Evolutionary conservation across 768 basidiomycete genomes (phyloP).

Genomic region (Amanita brunnescens): DNA sequence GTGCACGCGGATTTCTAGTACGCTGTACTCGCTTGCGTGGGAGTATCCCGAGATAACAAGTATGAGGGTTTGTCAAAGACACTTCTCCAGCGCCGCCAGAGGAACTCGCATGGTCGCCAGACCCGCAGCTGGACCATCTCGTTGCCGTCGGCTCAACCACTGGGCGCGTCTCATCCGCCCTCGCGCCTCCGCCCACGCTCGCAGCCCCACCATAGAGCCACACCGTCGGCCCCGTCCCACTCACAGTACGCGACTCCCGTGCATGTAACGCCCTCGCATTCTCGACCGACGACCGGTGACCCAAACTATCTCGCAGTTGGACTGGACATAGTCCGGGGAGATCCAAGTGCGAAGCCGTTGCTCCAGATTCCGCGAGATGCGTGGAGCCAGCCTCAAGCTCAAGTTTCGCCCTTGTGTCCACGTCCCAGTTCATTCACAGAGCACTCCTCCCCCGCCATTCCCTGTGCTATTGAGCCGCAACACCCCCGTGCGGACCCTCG

Average conservation of each 20-base stretch:
- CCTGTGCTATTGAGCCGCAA: slow-evolving; percentile 4
- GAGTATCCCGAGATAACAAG: slow-evolving; percentile 52
- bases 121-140: slow-evolving; percentile 58
- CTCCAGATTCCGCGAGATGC: slow-evolving; percentile 16
- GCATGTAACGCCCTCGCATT: slow-evolving; percentile 70
- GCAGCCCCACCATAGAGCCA: slow-evolving; percentile 38
- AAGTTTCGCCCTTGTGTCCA: no score
- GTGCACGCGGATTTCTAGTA: no score
- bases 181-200: slow-evolving; percentile 50
- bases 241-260: slow-evolving; percentile 57
- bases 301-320: slow-evolving; percentile 74
- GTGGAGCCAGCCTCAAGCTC: slow-evolving; percentile 4
- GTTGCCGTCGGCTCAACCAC: slow-evolving; percentile 66
- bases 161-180: slow-evolving; percentile 68
- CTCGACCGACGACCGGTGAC: slow-evolving; percentile 47
- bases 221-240: slow-evolving; percentile 47
- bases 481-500: slow-evolving; percentile 37
- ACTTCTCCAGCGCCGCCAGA: no score
- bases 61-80: no score
- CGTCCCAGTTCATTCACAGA: no score
- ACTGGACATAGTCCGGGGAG: slow-evolving; percentile 69
- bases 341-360: slow-evolving; percentile 43
- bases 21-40: slow-evolving; percentile 66
- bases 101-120: slow-evolving; percentile 79
- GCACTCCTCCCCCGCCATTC: no score